phyloP scores from a whole-genome alignment of 805 yeast species.

The Nakazawaea ernobii region DNA sequence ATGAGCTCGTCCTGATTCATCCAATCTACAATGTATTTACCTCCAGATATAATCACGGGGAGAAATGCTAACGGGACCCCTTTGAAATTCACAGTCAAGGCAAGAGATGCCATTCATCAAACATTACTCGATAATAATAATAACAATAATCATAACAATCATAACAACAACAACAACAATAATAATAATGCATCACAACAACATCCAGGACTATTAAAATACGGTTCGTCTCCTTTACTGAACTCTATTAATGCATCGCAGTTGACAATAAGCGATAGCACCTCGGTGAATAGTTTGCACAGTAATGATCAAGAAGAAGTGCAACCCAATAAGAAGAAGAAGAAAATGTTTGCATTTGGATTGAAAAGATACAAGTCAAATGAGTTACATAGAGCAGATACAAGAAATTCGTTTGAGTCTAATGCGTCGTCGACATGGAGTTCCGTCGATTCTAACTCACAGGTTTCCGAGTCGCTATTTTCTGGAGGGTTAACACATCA shows the following conservation, averaged over 20 bases:
- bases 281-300: neutral
- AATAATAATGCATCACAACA: neutral
- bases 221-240: slow-evolving; percentile 27
- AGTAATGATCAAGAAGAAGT: neutral
- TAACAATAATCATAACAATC: neutral
- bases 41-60: slow-evolving; percentile 7
- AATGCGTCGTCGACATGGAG: neutral
- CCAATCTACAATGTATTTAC: slow-evolving; percentile 5
- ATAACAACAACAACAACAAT: neutral
- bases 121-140: slow-evolving; percentile 4
- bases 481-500: slow-evolving; percentile 6
- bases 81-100: slow-evolving; percentile 8
- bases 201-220: slow-evolving; percentile 15
- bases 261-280: neutral
- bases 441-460: neutral
- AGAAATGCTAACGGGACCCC: slow-evolving; percentile 10
- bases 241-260: slow-evolving; percentile 13
- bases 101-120: slow-evolving; percentile 10
- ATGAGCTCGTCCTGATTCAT: no score
- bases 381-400: slow-evolving; percentile 1
- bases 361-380: neutral
- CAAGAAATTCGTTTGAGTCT: neutral
- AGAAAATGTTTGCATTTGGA: slow-evolving; percentile 4
- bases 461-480: slow-evolving; percentile 2
- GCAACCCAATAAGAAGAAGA: slow-evolving; percentile 11